Conservation (phyloP, 305 asterid genomes). For the Fraxinus angustifolia region DNA sequence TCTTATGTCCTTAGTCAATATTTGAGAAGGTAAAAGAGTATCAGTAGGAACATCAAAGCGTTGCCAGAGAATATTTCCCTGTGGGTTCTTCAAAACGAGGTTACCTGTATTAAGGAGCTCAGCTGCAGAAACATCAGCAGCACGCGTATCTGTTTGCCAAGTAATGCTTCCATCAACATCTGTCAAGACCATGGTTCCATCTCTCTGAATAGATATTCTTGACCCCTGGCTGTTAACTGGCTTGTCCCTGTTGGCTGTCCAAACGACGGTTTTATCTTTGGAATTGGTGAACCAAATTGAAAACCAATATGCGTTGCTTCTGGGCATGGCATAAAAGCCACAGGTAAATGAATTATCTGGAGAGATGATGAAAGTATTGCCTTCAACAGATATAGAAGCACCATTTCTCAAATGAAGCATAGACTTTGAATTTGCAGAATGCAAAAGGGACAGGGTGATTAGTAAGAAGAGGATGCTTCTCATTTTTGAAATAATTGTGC, state of each 20-base stretch:
- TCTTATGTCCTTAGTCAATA: slow-evolving; percentile 47
- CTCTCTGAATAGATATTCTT: slow-evolving; percentile 28
- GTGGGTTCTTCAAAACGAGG: slow-evolving; percentile 37
- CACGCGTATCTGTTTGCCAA: slow-evolving; percentile 56
- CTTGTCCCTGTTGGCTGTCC: slow-evolving; percentile 59
- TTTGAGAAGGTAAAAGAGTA: slow-evolving; percentile 57
- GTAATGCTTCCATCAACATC: slow-evolving; percentile 50
- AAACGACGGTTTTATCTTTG: slow-evolving; percentile 47
- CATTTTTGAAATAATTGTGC: slow-evolving; percentile 20
- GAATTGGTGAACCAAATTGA: slow-evolving; percentile 66
- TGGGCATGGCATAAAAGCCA: slow-evolving; percentile 46
- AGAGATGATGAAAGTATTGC: slow-evolving; percentile 39
- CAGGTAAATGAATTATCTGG: slow-evolving; percentile 49
- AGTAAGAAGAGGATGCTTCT: slow-evolving; percentile 12
- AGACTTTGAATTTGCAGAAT: slow-evolving; percentile 25
- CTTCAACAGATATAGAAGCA: slow-evolving; percentile 37
- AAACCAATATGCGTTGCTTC: slow-evolving; percentile 55
- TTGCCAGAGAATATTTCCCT: slow-evolving; percentile 47
- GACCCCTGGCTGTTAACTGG: slow-evolving; percentile 56
- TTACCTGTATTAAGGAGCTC: slow-evolving; percentile 55
- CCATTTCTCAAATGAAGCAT: slow-evolving; percentile 29
- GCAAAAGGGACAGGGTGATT: background rate
- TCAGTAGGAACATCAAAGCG: slow-evolving; percentile 60
- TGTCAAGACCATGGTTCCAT: slow-evolving; percentile 54
- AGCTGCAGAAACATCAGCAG: slow-evolving; percentile 29